Percentiles rank a stretch among this genome's conserved stretches.
These are phyloP conservation scores for Saccharomyces paradoxus DNA, from an alignment of 805 yeast genomes.

Conservation along the genomic window DNA sequence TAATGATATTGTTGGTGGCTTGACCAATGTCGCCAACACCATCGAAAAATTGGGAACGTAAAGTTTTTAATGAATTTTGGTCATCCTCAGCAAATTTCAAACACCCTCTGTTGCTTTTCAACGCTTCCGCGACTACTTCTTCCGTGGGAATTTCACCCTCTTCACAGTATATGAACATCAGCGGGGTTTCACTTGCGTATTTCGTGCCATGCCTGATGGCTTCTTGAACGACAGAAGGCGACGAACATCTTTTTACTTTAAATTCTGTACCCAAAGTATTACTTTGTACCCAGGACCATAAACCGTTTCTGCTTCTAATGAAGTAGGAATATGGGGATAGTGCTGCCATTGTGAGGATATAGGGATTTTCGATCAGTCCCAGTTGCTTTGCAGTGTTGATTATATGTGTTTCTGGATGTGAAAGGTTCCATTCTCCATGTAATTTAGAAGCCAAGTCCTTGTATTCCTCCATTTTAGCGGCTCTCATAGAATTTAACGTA, in stretches of 20 bases:
- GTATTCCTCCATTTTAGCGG: constrained; percentile 20
- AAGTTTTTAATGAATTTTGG: constrained; percentile 10
- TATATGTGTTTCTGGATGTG: constrained; percentile 22
- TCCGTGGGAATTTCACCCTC: constrained; percentile 14
- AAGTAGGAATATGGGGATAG: constrained; percentile 27
- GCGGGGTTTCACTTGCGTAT: constrained; percentile 22
- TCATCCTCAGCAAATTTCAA: constrained; percentile 15
- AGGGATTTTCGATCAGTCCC: constrained; percentile 23
- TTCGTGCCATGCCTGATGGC: constrained; percentile 19
- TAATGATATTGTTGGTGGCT: not conserved
- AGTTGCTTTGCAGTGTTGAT: constrained; percentile 19
- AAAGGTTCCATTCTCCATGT: constrained; percentile 23
- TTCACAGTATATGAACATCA: constrained; percentile 25
- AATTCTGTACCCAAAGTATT: constrained; percentile 11
- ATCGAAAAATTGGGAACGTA: not conserved
- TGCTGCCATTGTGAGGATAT: constrained; percentile 18
- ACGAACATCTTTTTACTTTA: constrained; percentile 11
- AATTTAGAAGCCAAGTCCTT: constrained; percentile 21
- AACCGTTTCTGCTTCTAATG: constrained; percentile 12
- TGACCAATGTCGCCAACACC: not conserved
- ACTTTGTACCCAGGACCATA: constrained; percentile 18
- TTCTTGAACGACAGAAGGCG: constrained; percentile 15
- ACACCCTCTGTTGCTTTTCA: constrained; percentile 20
- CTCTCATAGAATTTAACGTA: constrained; percentile 9
- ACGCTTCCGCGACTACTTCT: constrained; percentile 6